Percentiles rank a stretch among this genome's conserved stretches.
phyloP scores from a whole-genome alignment of 1,284 basidiomycete genomes.

The Tremellales sp. region DNA sequence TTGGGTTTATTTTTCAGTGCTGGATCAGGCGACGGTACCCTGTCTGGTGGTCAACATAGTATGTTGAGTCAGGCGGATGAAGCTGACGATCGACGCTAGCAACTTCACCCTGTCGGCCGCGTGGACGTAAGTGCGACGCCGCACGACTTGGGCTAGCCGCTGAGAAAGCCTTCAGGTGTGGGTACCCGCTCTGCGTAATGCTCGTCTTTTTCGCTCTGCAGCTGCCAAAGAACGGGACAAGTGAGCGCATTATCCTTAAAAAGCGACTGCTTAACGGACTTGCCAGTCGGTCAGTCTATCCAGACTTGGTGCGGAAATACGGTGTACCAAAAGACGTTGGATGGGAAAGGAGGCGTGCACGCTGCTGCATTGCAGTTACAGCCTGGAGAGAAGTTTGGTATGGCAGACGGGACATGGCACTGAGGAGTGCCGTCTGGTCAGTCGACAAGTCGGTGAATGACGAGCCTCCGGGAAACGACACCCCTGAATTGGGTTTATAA shows the following conservation, averaged over 20 bases:
- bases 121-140: no score
- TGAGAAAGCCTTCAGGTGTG: no score
- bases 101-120: constrained; percentile 44
- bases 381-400: constrained; percentile 21
- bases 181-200: constrained; percentile 36
- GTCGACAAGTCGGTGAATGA: no score
- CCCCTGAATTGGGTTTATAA: no score
- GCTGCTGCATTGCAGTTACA: constrained; percentile 14
- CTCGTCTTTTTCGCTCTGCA: constrained; percentile 35
- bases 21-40: constrained; percentile 24
- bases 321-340: constrained; percentile 24
- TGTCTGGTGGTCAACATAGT: constrained; percentile 44
- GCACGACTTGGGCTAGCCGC: no score
- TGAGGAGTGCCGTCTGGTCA: neutral
- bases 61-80: neutral
- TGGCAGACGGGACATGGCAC: constrained; percentile 6
- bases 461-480: no score
- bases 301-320: constrained; percentile 35
- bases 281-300: constrained; percentile 8
- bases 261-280: neutral
- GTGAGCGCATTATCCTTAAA: constrained; percentile 8
- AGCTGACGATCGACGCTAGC: neutral
- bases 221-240: constrained; percentile 19
- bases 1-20: constrained; percentile 42
- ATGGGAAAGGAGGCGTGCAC: constrained; percentile 13